phyloP scores from a whole-genome alignment of 371 early-diverging fungal species.

The Mucor plumbeus region DNA sequence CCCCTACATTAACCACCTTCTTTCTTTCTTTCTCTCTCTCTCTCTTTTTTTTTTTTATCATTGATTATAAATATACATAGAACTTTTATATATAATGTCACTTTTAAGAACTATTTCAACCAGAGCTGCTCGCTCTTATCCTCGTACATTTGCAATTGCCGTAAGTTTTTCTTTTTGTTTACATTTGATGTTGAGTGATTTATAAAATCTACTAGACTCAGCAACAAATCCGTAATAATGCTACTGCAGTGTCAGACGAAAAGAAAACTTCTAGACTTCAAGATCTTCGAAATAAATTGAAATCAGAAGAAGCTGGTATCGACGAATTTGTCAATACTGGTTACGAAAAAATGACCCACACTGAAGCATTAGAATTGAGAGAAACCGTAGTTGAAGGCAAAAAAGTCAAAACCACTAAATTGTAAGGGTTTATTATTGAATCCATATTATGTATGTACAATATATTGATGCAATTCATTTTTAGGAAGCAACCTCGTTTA shows the following conservation, averaged over 20 bases:
- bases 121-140: slow-evolving; percentile 12
- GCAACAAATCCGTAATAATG: slow-evolving; percentile 29
- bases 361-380: slow-evolving; percentile 70
- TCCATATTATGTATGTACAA: not conserved
- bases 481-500: slow-evolving; percentile 69
- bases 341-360: slow-evolving; percentile 55
- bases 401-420: slow-evolving; percentile 48
- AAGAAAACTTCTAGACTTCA: slow-evolving; percentile 21
- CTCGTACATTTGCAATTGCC: slow-evolving; percentile 13
- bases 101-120: slow-evolving; percentile 18
- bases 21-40: not conserved
- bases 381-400: slow-evolving; percentile 58
- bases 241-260: slow-evolving; percentile 22
- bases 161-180: slow-evolving; percentile 4
- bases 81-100: slow-evolving; percentile 8
- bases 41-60: not conserved
- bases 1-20: not conserved
- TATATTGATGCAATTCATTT: not conserved
- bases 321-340: slow-evolving; percentile 74
- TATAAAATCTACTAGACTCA: slow-evolving; percentile 13
- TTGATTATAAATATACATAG: no score
- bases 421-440: slow-evolving; percentile 31
- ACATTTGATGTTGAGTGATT: not conserved
- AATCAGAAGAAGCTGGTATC: slow-evolving; percentile 42
- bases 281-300: slow-evolving; percentile 23